Conservation (phyloP, 2,329 filamentous ascomycete genomes). For the Penicillium rolfsii region DNA sequence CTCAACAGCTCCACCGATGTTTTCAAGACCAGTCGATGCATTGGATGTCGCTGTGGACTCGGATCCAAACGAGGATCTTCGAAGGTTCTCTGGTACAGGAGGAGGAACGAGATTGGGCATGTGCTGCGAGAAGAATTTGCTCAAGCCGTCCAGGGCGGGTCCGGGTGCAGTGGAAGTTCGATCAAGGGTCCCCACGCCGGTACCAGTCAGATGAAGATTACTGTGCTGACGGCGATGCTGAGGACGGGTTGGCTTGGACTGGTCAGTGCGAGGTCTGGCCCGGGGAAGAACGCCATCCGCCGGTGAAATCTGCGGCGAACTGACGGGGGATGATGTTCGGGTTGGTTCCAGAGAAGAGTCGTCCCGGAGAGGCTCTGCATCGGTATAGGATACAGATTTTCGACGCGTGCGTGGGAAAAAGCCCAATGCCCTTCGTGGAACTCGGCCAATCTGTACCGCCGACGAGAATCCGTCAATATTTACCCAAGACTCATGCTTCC, state of each 20-base stretch:
- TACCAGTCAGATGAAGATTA: slow-evolving; percentile 70
- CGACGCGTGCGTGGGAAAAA: slow-evolving; percentile 90
- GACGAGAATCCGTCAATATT: slow-evolving; percentile 70
- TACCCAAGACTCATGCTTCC: slow-evolving; percentile 90
- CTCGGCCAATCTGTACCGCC: slow-evolving; percentile 81
- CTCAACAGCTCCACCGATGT: slow-evolving; percentile 84
- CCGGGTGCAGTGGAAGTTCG: slow-evolving; percentile 59
- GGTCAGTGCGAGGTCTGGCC: slow-evolving; percentile 35
- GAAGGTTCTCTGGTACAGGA: slow-evolving; percentile 60
- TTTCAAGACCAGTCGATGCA: slow-evolving; percentile 64
- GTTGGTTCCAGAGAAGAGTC: slow-evolving; percentile 38
- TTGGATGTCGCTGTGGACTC: slow-evolving; percentile 37
- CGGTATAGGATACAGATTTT: slow-evolving; percentile 71
- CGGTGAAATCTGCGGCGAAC: slow-evolving; percentile 34
- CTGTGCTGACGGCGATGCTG: slow-evolving; percentile 48
- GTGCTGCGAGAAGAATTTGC: slow-evolving; percentile 81
- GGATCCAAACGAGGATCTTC: slow-evolving; percentile 42
- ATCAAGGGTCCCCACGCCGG: slow-evolving; percentile 83
- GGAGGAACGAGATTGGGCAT: slow-evolving; percentile 74
- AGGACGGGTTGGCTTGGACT: slow-evolving; percentile 35
- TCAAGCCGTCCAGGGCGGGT: slow-evolving; percentile 81
- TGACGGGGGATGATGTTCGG: slow-evolving; percentile 31
- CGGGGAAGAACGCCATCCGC: slow-evolving; percentile 33
- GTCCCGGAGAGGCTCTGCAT: slow-evolving; percentile 55
- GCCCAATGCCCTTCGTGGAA: slow-evolving; percentile 77